Evolutionary conservation across 2,329 filamentous ascomycete species (phyloP).

Genomic region (Pochonia chlamydosporia): DNA sequence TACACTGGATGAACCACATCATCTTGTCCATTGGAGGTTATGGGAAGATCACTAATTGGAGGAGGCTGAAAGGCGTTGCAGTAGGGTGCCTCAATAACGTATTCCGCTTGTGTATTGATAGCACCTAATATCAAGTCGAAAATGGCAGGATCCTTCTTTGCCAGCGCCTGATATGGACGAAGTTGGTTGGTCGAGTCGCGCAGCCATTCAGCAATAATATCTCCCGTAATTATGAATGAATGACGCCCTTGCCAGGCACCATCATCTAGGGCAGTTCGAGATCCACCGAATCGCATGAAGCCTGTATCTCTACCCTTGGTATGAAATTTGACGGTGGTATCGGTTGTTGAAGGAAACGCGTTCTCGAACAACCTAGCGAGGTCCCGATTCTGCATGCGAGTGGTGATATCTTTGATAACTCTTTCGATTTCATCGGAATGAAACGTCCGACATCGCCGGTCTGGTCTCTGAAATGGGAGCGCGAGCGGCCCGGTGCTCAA

Average conservation of each 20-base stretch:
- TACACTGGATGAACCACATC: slow-evolving; percentile 83
- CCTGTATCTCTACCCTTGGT: slow-evolving; percentile 50
- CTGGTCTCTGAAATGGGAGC: slow-evolving; percentile 82
- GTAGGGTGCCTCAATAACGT: slow-evolving; percentile 89
- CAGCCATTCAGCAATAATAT: slow-evolving; percentile 91
- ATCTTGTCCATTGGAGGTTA: slow-evolving; percentile 72
- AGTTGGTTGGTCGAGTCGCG: slow-evolving; percentile 92
- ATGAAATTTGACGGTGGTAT: slow-evolving; percentile 87
- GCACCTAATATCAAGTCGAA: slow-evolving; percentile 80
- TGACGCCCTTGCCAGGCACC: slow-evolving; percentile 77
- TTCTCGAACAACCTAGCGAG: slow-evolving; percentile 93
- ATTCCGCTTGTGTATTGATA: slow-evolving; percentile 94
- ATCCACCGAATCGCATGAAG: slow-evolving; percentile 28
- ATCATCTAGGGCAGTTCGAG: slow-evolving; percentile 33
- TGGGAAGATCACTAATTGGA: slow-evolving; percentile 67
- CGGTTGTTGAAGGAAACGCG: slow-evolving; percentile 78
- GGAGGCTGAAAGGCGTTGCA: slow-evolving; percentile 98
- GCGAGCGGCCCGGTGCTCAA: slow-evolving; percentile 72
- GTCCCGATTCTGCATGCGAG: slow-evolving; percentile 76
- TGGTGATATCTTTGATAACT: slow-evolving; percentile 77
- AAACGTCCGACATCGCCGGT: slow-evolving; percentile 80
- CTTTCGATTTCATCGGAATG: slow-evolving; percentile 79
- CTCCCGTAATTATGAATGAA: slow-evolving; percentile 88
- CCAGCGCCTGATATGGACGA: slow-evolving; percentile 79
- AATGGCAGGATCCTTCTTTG: slow-evolving; percentile 73